Conservation (phyloP, 1,284 basidiomycete genomes). For the Rhizopogon hawkerae region DNA sequence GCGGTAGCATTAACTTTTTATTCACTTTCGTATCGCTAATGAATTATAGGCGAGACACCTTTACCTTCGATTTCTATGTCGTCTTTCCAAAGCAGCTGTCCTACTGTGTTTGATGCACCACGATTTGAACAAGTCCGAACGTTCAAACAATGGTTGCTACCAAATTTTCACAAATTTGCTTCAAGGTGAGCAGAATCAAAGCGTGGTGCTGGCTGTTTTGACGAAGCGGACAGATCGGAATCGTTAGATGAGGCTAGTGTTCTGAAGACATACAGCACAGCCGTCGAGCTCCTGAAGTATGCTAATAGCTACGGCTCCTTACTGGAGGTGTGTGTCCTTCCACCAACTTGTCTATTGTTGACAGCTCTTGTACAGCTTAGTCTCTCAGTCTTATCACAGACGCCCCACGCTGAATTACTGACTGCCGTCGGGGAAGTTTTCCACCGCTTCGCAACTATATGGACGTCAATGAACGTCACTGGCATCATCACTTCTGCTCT, state of each 20-base stretch:
- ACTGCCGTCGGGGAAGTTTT: slow-evolving; percentile 57
- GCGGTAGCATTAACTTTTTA: slow-evolving; percentile 32
- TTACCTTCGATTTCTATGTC: slow-evolving; percentile 29
- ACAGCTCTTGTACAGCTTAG: slow-evolving; percentile 41
- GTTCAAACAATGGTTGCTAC: slow-evolving; percentile 62
- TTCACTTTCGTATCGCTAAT: slow-evolving; percentile 2
- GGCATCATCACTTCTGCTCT: slow-evolving; percentile 47
- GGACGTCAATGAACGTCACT: slow-evolving; percentile 68
- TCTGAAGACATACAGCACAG: slow-evolving; percentile 47
- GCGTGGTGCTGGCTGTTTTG: neutral
- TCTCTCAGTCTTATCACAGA: slow-evolving; percentile 45
- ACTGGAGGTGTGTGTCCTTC: slow-evolving; percentile 44
- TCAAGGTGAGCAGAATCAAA: slow-evolving; percentile 24
- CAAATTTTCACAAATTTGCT: slow-evolving; percentile 47
- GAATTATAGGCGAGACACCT: slow-evolving; percentile 23
- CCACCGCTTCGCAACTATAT: slow-evolving; percentile 58
- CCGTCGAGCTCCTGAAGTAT: slow-evolving; percentile 51
- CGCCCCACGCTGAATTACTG: slow-evolving; percentile 43
- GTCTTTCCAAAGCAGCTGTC: slow-evolving; percentile 37
- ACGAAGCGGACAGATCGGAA: slow-evolving; percentile 16
- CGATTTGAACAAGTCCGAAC: slow-evolving; percentile 64
- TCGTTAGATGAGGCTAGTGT: slow-evolving; percentile 24
- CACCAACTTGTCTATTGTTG: slow-evolving; percentile 1
- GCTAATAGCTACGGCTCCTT: slow-evolving; percentile 58
- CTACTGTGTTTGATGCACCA: slow-evolving; percentile 40